A percentile compares a stretch with the other conserved stretches of the same genome.
Conservation (phyloP, 371 early-diverging fungal species). For the Coemansia sp. region DNA sequence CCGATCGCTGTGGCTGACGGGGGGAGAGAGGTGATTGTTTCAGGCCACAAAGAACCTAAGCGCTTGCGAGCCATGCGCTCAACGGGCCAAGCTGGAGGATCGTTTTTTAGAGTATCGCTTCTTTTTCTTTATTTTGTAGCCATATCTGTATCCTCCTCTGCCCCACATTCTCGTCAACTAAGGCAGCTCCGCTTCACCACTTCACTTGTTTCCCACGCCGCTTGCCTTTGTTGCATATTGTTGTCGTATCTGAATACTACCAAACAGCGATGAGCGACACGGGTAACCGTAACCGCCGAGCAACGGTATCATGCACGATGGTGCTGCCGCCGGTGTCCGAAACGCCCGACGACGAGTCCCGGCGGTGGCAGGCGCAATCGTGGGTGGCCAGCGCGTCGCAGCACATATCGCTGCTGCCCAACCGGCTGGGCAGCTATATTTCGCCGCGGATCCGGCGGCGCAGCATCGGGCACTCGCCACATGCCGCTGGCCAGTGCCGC, state of each 20-base stretch:
- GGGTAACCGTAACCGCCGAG: constrained; percentile 4
- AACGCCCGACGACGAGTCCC: no score
- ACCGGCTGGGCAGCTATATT: constrained; percentile 14
- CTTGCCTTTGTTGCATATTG: background rate
- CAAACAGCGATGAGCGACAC: background rate
- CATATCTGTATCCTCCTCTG: background rate
- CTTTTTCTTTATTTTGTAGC: background rate
- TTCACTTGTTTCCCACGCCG: no score
- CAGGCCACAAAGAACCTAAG: no score
- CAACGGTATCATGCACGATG: constrained; percentile 12
- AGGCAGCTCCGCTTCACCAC: no score
- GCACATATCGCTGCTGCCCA: constrained; percentile 12
- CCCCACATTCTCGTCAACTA: no score
- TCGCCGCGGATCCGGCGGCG: constrained; percentile 6
- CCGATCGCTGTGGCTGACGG: no score
- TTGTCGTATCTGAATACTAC: background rate
- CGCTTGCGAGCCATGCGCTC: no score
- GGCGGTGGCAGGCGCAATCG: constrained; percentile 16
- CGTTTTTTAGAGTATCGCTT: no score
- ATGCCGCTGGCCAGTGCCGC: background rate
- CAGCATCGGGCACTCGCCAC: background rate
- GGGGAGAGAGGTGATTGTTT: no score
- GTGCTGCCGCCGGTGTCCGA: background rate
- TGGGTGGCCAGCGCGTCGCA: constrained; percentile 24
- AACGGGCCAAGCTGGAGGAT: background rate